phyloP scores from a whole-genome alignment of 2,329 filamentous ascomycete species.

The Talaromyces atroroseus region DNA sequence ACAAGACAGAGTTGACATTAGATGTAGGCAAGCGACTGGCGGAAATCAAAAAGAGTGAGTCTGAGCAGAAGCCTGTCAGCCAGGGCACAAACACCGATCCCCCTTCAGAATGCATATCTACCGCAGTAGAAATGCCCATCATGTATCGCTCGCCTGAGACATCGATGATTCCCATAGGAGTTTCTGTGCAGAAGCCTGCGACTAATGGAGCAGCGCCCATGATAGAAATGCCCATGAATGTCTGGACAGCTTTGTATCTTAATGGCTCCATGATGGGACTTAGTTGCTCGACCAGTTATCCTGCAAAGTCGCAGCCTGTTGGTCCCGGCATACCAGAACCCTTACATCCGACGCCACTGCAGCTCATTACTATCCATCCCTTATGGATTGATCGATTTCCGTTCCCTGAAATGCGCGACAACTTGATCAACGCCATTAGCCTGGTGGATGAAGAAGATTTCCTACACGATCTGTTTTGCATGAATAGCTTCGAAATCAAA shows the following conservation, averaged over 20 bases:
- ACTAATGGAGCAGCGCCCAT: not conserved
- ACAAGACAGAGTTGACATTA: not conserved
- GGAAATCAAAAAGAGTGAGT: not conserved
- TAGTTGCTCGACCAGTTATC: constrained; percentile 21
- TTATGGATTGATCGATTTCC: constrained; percentile 36
- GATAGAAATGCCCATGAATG: constrained; percentile 16
- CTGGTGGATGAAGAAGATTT: constrained; percentile 33
- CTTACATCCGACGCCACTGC: constrained; percentile 30
- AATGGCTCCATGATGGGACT: constrained; percentile 29
- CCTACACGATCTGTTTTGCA: constrained; percentile 27
- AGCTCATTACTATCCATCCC: constrained; percentile 28
- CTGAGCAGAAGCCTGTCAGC: not conserved
- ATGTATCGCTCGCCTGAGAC: not conserved
- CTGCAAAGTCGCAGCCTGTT: constrained; percentile 21
- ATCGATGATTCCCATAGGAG: not conserved
- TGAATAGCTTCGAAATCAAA: constrained; percentile 29
- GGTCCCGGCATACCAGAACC: constrained; percentile 16
- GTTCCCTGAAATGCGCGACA: constrained; percentile 34
- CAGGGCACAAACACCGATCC: not conserved
- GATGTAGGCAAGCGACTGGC: constrained; percentile 7
- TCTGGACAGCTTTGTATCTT: constrained; percentile 27
- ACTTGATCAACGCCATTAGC: constrained; percentile 25
- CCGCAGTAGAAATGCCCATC: not conserved
- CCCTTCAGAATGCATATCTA: not conserved
- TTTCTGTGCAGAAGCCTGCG: not conserved